Base-by-base conservation (phyloP, 192 early-diverging fungal genomes). In the Backusella psychrophila region DNA sequence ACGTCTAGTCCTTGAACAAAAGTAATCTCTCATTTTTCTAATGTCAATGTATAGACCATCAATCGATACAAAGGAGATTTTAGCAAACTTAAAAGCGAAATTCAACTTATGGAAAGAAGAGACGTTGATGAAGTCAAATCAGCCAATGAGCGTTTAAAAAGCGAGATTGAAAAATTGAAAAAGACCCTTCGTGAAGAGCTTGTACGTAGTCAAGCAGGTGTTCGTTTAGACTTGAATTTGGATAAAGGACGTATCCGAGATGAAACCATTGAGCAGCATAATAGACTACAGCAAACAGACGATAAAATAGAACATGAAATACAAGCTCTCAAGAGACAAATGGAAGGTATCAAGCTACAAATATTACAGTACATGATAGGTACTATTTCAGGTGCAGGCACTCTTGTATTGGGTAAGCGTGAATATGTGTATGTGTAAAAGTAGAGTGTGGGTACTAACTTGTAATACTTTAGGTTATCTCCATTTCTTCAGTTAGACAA, bases 201-300 rank as follows among this genome's bases (percentile, higher is more conserved):
- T 19, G 89, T 90, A 1, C 81, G 94, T 12, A 93, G 94, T 56
- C 94, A 97, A 82, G 93, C 95, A 0, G 93, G 92, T 12, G 93
- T 95, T 4, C 80, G 94, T 34, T 82, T 98, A 76, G 96, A 98
- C 75, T 85, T 98, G 78, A 93, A 91, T 72, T 74, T 96, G 78
- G 96, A 98, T 74, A 98, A 97, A 81, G 93, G 93, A 15, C 81
- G 94, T 56, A 94, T 96, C 19, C 89, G 94, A 3, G 95, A 97
- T 75, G 93, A 96, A 79, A 89, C 94, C 41, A 89, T 89, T 33
- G 86, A 88, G 59, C 93, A 95, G 69, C 93, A 96, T 78, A 83
- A 95, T 23, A 90, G 91, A 72, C 89, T 98, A 31, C 88, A 92
- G 63, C 93, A 96, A 71, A 93, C 95, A 0, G 94, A 95, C 66